phyloP scores from a whole-genome alignment of 2,329 filamentous ascomycete species.

The Fusarium oligoseptatum region DNA sequence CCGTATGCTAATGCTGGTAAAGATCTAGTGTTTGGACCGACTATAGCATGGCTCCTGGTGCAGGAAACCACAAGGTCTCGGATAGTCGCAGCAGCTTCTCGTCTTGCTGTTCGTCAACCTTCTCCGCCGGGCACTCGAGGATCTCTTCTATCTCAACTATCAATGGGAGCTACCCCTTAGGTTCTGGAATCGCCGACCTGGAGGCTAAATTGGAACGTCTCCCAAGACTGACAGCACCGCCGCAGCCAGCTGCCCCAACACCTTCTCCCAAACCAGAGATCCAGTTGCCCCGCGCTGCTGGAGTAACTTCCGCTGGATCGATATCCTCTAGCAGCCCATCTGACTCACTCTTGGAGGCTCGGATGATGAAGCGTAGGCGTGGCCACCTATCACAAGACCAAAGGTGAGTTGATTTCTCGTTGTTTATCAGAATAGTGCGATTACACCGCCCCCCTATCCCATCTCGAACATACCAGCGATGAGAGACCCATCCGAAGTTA shows the following conservation, averaged over 20 bases:
- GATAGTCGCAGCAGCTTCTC: constrained; percentile 67
- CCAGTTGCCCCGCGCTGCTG: constrained; percentile 17
- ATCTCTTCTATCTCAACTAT: constrained; percentile 68
- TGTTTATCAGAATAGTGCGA: neutral
- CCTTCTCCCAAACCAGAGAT: constrained; percentile 21
- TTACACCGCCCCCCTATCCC: neutral
- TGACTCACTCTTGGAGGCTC: constrained; percentile 32
- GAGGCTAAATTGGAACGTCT: constrained; percentile 53
- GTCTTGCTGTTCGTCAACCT: constrained; percentile 61
- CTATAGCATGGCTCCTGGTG: constrained; percentile 21
- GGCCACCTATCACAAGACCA: constrained; percentile 44
- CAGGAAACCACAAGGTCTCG: constrained; percentile 53
- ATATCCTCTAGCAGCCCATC: constrained; percentile 23
- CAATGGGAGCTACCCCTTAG: constrained; percentile 55
- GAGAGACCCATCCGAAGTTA: neutral
- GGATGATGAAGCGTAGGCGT: constrained; percentile 37
- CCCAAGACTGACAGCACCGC: constrained; percentile 37
- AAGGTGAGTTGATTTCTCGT: constrained; percentile 29
- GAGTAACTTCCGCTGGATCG: neutral
- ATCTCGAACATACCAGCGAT: neutral
- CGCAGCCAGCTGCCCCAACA: constrained; percentile 17
- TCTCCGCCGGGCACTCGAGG: constrained; percentile 63
- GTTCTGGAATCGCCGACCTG: constrained; percentile 53
- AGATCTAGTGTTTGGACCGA: constrained; percentile 44
- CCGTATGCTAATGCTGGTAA: constrained; percentile 22